A percentile compares a stretch with the other conserved stretches of the same genome.
Evolutionary conservation across 164 flowering plant genomes (phyloP).

Genomic region (Dillenia turbinata): DNA sequence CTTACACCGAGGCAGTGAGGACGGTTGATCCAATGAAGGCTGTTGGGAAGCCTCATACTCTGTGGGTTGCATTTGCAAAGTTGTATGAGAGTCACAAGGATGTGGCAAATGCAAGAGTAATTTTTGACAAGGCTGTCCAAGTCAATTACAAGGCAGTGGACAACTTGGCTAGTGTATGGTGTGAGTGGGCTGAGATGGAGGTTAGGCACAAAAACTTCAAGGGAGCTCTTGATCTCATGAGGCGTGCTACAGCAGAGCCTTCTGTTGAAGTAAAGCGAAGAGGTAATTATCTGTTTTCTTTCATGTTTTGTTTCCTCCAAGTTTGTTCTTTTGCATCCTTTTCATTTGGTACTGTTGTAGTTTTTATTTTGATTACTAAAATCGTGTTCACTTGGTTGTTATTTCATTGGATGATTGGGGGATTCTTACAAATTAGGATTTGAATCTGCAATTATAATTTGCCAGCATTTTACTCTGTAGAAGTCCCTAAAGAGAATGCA

Average conservation of each 20-base stretch:
- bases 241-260: constrained; percentile 91
- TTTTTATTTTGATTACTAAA: not conserved
- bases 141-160: constrained; percentile 84
- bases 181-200: constrained; percentile 99
- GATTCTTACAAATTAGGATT: not conserved
- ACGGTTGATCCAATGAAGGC: constrained; percentile 96
- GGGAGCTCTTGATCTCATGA: constrained; percentile 82
- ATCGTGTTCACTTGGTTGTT: not conserved
- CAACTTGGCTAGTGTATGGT: constrained; percentile 88
- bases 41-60: constrained; percentile 91
- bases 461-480: too few relatives aligned
- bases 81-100: constrained; percentile 78
- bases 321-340: not conserved
- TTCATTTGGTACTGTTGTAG: not conserved
- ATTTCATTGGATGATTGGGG: not conserved
- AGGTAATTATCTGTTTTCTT: constrained; percentile 39
- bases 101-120: constrained; percentile 79
- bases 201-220: constrained; percentile 71
- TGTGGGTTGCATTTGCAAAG: constrained; percentile 95
- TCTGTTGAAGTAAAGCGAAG: constrained; percentile 92
- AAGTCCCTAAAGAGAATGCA: too few relatives aligned
- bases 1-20: constrained; percentile 93
- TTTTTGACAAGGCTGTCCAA: constrained; percentile 95
- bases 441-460: not conserved
- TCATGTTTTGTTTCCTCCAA: not conserved